These are phyloP conservation scores for Nitzschia palea DNA, from an alignment of 108 stramenopile genomes.

Conservation along the genomic window DNA sequence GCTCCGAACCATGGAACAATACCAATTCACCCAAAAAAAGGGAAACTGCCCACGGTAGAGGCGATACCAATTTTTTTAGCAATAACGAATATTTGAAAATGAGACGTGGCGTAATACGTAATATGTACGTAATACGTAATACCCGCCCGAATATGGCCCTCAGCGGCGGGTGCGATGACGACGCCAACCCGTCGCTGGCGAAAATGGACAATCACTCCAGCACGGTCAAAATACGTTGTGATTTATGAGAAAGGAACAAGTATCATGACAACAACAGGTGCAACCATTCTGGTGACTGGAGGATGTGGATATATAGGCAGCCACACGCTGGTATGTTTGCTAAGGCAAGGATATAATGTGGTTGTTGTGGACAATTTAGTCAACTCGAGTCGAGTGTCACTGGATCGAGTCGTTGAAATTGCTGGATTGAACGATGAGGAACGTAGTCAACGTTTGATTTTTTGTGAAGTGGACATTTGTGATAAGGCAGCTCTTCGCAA, in stretches of 20 bases:
- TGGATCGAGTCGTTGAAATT: slow-evolving; percentile 79
- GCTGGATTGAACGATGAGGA: slow-evolving; percentile 44
- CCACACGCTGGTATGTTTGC: slow-evolving; percentile 93
- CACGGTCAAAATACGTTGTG: too few species aligned
- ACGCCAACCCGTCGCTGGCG: too few species aligned
- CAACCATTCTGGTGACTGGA: slow-evolving; percentile 89
- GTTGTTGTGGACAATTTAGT: slow-evolving; percentile 85
- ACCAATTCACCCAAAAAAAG: too few species aligned
- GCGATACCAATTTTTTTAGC: too few species aligned
- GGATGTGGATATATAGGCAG: slow-evolving; percentile 98
- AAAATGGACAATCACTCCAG: too few species aligned
- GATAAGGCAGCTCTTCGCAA: slow-evolving; percentile 57
- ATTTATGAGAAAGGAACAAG: neutral
- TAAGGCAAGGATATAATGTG: slow-evolving; percentile 80
- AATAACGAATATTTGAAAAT: too few species aligned
- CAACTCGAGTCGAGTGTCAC: slow-evolving; percentile 68
- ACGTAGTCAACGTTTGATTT: slow-evolving; percentile 51
- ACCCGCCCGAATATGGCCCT: neutral
- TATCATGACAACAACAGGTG: neutral
- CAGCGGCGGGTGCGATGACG: too few species aligned
- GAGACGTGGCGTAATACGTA: too few species aligned
- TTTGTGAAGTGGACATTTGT: slow-evolving; percentile 79
- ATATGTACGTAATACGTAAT: too few species aligned
- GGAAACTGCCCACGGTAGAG: too few species aligned
- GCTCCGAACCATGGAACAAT: too few species aligned